Percentiles rank a stretch among this genome's conserved stretches.
Evolutionary conservation across 805 yeast species (phyloP).

Genomic region (Saturnispora galanensis): DNA sequence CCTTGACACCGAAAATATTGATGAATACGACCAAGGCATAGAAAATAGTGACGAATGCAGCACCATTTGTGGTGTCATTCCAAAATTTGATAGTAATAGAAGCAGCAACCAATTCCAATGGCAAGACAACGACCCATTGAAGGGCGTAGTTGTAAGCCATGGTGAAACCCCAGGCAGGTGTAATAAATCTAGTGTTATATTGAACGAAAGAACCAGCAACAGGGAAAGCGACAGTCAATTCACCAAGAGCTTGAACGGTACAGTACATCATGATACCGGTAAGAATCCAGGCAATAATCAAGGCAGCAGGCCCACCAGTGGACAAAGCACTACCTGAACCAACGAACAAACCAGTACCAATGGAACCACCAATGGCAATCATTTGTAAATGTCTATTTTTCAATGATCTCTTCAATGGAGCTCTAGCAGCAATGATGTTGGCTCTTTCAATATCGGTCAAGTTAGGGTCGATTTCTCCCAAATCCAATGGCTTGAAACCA

Average conservation of each 20-base stretch:
- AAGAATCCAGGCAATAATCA: slow-evolving; percentile 50
- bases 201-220: slow-evolving; percentile 55
- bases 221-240: slow-evolving; percentile 52
- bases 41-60: slow-evolving; percentile 48
- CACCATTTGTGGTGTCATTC: slow-evolving; percentile 37
- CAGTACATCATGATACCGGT: slow-evolving; percentile 52
- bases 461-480: slow-evolving; percentile 34
- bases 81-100: slow-evolving; percentile 42
- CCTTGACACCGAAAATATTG: slow-evolving; percentile 53
- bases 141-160: slow-evolving; percentile 51
- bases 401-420: slow-evolving; percentile 42
- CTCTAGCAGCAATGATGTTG: slow-evolving; percentile 36
- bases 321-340: slow-evolving; percentile 57
- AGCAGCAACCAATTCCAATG: slow-evolving; percentile 47
- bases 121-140: slow-evolving; percentile 46
- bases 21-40: slow-evolving; percentile 40
- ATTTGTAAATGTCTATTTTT: slow-evolving; percentile 62
- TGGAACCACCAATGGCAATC: slow-evolving; percentile 79
- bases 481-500: slow-evolving; percentile 23
- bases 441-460: slow-evolving; percentile 37
- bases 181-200: slow-evolving; percentile 49
- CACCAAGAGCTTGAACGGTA: slow-evolving; percentile 59
- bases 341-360: slow-evolving; percentile 77
- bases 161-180: slow-evolving; percentile 51
- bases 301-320: slow-evolving; percentile 67